Base-by-base conservation (phyloP, 129 eudicot genomes). In the Chrysanthemum lavandulifolium region DNA sequence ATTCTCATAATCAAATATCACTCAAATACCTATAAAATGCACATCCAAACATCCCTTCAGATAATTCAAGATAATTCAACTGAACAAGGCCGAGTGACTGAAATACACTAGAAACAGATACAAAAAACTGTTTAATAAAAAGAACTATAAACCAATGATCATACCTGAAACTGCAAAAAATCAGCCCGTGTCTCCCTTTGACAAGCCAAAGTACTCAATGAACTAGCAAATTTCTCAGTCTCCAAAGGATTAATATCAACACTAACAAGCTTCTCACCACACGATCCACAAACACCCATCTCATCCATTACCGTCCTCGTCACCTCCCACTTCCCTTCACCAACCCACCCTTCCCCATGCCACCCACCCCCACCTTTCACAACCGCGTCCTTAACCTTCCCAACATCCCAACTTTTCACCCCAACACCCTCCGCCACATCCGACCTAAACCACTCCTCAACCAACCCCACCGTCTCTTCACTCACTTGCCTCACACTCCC, bases 341-440 rank as follows among this genome's bases (percentile, higher is more conserved):
- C 94, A 10, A 95, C 74, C 99, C 99, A 95, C 67, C 99, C 99
- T 82, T 78, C 94, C 21, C 97, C 99, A 60, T 95, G 99, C 97
- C 97, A 95, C 76, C 99, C 99, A 11, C 97, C 97, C 10, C 99
- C 99, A 0, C 97, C 90, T 73, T 84, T 86, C 79, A 80, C 69
- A 62, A 88, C 82, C 78, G 94, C 96, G 66, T 82, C 90, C 65
- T 69, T 83, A 73, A 95, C 93, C 82, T 76, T 88, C 63, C 40
- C 72, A 4, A 62, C 83, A 73, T 90, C 94, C 97, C 97, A 90
- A 43, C 80, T 71, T 83, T 73, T 81, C 75, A 16, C 76, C 53
- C 99, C 97, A 63, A 86, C 89, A 55, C 77, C 76, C 31, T 45
- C 78, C 12, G 95, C 96, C 52, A 21, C 16, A 59, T 71, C 84